These are phyloP conservation scores for Nemania bipapillata DNA, from an alignment of 2,329 filamentous ascomycete genomes.

Conservation along the genomic window DNA sequence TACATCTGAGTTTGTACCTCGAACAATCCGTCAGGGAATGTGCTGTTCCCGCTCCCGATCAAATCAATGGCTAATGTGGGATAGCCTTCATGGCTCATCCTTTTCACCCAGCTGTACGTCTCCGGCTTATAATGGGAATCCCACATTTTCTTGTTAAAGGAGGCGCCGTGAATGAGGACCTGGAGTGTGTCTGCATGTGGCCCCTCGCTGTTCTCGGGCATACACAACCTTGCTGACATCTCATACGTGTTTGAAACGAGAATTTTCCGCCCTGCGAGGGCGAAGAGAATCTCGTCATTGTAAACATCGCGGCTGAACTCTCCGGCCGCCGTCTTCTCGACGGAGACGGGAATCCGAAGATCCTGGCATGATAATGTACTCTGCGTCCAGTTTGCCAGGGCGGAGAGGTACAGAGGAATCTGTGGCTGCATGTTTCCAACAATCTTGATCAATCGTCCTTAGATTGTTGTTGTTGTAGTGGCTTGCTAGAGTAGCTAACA, in stretches of 20 bases:
- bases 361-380: conserved; percentile 29
- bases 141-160: conserved; percentile 44
- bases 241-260: conserved; percentile 38
- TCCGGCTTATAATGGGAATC: conserved; percentile 41
- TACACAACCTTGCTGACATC: conserved; percentile 37
- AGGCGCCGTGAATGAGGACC: conserved; percentile 40
- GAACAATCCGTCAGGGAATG: conserved; percentile 40
- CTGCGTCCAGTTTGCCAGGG: conserved; percentile 9
- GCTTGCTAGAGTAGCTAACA: background rate
- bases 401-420: conserved; percentile 24
- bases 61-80: conserved; percentile 41
- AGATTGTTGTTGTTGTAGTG: background rate
- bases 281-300: conserved; percentile 31
- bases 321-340: conserved; percentile 30
- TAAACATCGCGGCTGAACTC: conserved; percentile 32
- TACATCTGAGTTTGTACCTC: conserved; percentile 40
- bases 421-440: conserved; percentile 24
- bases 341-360: conserved; percentile 35
- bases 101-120: conserved; percentile 39
- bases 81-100: conserved; percentile 38
- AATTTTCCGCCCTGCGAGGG: conserved; percentile 31
- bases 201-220: conserved; percentile 25
- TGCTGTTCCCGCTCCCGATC: conserved; percentile 39
- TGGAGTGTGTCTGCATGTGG: conserved; percentile 37
- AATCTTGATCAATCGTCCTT: background rate